These are phyloP conservation scores for Martensiomyces pterosporus DNA, from an alignment of 192 early-diverging fungal species.

Conservation along the genomic window DNA sequence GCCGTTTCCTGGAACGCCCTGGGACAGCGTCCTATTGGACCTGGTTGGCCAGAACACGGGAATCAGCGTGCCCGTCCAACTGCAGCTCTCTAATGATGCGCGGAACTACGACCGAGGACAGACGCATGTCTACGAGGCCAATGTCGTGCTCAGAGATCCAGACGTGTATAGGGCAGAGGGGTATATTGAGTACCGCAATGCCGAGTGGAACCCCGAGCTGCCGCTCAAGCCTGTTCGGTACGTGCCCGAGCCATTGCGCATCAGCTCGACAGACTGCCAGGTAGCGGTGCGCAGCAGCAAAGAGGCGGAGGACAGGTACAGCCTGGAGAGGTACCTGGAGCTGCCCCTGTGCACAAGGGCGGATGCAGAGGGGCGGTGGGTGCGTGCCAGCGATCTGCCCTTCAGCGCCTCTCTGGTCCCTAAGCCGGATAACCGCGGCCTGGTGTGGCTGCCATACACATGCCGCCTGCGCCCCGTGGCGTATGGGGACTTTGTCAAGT, in stretches of 20 bases:
- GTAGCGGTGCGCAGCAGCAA: slow-evolving; percentile 12
- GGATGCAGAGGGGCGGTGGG: slow-evolving; percentile 46
- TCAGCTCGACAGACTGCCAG: slow-evolving; percentile 2
- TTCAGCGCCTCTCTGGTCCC: slow-evolving; percentile 6
- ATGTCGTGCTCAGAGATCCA: slow-evolving; percentile 35
- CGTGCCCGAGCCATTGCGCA: slow-evolving; percentile 20
- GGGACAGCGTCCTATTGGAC: slow-evolving; percentile 42
- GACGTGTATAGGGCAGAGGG: slow-evolving; percentile 35
- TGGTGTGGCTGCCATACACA: slow-evolving; percentile 50
- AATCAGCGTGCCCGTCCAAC: slow-evolving; percentile 18
- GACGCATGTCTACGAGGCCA: slow-evolving; percentile 52
- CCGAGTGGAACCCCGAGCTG: slow-evolving; percentile 50
- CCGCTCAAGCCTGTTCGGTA: slow-evolving; percentile 26
- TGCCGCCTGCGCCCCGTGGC: slow-evolving; percentile 39
- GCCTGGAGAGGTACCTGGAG: slow-evolving; percentile 21
- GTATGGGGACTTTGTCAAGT: slow-evolving; percentile 37
- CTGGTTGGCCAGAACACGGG: slow-evolving; percentile 13
- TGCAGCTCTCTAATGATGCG: slow-evolving; percentile 3
- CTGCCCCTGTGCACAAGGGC: slow-evolving; percentile 44
- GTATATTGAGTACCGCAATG: slow-evolving; percentile 44
- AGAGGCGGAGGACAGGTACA: slow-evolving; percentile 2
- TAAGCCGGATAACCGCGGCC: slow-evolving; percentile 24
- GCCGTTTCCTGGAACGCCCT: slow-evolving; percentile 19
- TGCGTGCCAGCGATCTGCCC: slow-evolving; percentile 13
- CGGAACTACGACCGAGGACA: slow-evolving; percentile 21